Base-by-base conservation (phyloP, 495 filamentous ascomycete genomes). In the Neurospora cerealis region DNA sequence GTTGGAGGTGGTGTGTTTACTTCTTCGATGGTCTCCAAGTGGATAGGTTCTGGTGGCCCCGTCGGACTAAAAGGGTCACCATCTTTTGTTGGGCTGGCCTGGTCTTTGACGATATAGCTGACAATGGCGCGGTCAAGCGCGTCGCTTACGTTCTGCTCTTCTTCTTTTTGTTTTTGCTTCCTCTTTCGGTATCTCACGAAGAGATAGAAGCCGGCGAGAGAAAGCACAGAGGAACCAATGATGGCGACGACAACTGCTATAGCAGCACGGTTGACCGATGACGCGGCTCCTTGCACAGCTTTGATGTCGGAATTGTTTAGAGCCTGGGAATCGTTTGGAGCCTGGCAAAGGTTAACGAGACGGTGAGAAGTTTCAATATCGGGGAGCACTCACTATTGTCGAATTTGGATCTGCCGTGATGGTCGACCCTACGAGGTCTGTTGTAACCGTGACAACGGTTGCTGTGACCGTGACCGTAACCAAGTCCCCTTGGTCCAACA, bases 101-200 rank as follows among this genome's bases (percentile, higher is more conserved):
- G 70, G 39, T 80, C 78, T 21, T 80, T 79, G 21, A 71, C 78
- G 60, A 77, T 79, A 54, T 79, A 80, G 73, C 76, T 79, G 11
- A 80, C 75, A 19, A 79, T 76, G 3, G 78, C 78, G 17, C 79
- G 78, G 44, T 79, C 79, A 0, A 79, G 73, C 5, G 79, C 79
- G 1, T 42, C 72, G 74, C 70, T 80, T 38, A 74, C 77, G 5
- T 75, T 69, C n/a, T 75, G 74, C 69, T 78, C 78, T 32, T 74
- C 74, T 44, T 77, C 72, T 76, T 60, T 71, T 24, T 70, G 70
- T 38, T 76, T 72, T 36, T 71, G 72, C 62, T 74, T 77, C 11
- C 72, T 71, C 19, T 69, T 72, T n/a, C 74, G 78, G 54, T 70
- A 73, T 6, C 72, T 73, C 11, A 71, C 28, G 42, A 77, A 78